phyloP scores from a whole-genome alignment of 768 basidiomycete genomes.

The Lactifluus piperatus region DNA sequence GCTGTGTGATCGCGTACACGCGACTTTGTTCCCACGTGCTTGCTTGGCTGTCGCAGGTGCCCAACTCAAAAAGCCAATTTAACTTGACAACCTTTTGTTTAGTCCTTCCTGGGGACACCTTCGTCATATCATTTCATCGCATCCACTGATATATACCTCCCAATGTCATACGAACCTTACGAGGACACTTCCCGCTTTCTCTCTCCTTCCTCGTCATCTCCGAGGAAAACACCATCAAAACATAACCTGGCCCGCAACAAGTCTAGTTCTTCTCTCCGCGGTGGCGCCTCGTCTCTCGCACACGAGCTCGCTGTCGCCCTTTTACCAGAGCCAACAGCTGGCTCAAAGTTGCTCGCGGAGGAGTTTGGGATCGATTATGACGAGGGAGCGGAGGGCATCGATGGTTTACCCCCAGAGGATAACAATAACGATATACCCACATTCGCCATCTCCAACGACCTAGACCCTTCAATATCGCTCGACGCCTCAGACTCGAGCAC shows the following conservation, averaged over 20 bases:
- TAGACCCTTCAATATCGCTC: slow-evolving; percentile 20
- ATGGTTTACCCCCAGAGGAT: slow-evolving; percentile 28
- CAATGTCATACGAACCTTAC: slow-evolving; percentile 15
- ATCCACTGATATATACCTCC: neutral
- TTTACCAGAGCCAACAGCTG: slow-evolving; percentile 76
- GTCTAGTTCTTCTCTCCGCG: slow-evolving; percentile 45
- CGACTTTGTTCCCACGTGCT: neutral
- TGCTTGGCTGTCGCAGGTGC: neutral
- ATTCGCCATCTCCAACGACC: slow-evolving; percentile 28
- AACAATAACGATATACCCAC: slow-evolving; percentile 25
- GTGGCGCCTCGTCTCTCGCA: slow-evolving; percentile 50
- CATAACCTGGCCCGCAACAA: slow-evolving; percentile 30
- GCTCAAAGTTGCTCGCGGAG: slow-evolving; percentile 73
- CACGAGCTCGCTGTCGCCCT: slow-evolving; percentile 83
- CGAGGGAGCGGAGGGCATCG: slow-evolving; percentile 78
- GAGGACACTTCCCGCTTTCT: slow-evolving; percentile 26
- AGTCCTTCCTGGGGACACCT: neutral
- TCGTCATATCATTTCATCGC: neutral
- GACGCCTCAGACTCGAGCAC: neutral
- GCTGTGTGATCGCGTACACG: too few relatives aligned
- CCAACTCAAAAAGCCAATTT: neutral
- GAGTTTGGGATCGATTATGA: slow-evolving; percentile 89
- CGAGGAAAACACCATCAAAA: slow-evolving; percentile 27
- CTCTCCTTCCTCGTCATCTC: slow-evolving; percentile 21
- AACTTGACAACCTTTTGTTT: neutral